A percentile compares a stretch with the other conserved stretches of the same genome.
Conservation (phyloP, 495 filamentous ascomycete species). For the Aspergillus egyptiacus region DNA sequence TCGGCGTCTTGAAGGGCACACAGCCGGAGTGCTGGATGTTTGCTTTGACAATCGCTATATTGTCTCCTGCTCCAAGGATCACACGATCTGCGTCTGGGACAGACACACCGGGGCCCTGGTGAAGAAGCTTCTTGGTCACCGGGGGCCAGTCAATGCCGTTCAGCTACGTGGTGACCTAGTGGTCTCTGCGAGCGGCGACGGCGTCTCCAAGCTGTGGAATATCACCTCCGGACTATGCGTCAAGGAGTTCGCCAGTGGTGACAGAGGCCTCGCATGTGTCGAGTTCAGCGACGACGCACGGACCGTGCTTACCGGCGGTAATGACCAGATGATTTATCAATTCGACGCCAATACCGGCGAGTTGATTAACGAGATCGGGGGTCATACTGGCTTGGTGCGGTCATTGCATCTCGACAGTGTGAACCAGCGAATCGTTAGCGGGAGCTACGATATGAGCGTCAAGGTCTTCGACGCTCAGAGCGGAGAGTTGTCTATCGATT, state of each 20-base stretch:
- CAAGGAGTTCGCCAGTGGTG: slow-evolving; percentile 80
- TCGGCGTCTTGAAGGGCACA: slow-evolving; percentile 67
- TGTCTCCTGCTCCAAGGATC: slow-evolving; percentile 93
- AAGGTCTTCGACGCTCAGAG: slow-evolving; percentile 82
- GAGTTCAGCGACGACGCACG: slow-evolving; percentile 90
- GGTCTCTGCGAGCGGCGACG: slow-evolving; percentile 89
- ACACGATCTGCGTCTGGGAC: slow-evolving; percentile 88
- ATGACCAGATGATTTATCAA: slow-evolving; percentile 87
- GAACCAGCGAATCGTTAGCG: slow-evolving; percentile 78
- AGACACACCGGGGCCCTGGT: slow-evolving; percentile 66
- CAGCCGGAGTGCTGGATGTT: slow-evolving; percentile 84
- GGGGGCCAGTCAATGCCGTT: slow-evolving; percentile 90
- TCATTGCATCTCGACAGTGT: slow-evolving; percentile 80
- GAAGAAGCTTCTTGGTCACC: slow-evolving; percentile 73
- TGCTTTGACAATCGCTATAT: slow-evolving; percentile 89
- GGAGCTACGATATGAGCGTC: slow-evolving; percentile 89
- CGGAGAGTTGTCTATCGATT: slow-evolving; percentile 64
- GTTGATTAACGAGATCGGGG: slow-evolving; percentile 66
- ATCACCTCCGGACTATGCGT: slow-evolving; percentile 76
- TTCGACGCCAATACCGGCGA: slow-evolving; percentile 89
- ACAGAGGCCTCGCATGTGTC: slow-evolving; percentile 86
- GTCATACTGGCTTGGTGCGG: slow-evolving; percentile 76
- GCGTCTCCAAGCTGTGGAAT: slow-evolving; percentile 90
- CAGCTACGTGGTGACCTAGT: slow-evolving; percentile 87
- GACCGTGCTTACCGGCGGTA: slow-evolving; percentile 86